Conservation (phyloP, 2,329 filamentous ascomycete species). For the Stagonosporopsis rhizophila region DNA sequence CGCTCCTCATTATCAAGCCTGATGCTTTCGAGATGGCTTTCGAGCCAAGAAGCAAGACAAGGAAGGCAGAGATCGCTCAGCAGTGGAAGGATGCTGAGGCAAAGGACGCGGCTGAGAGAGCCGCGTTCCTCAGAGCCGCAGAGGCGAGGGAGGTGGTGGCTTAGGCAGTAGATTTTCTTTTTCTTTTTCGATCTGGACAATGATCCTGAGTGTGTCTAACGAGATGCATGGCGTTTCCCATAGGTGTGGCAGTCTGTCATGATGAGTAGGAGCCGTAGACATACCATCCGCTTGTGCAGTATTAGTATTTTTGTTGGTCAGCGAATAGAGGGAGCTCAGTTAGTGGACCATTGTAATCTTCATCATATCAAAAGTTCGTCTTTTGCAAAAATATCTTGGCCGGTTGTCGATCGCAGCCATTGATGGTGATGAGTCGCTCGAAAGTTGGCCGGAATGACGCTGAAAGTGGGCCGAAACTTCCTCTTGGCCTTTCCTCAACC, state of each 20-base stretch:
- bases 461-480: background rate
- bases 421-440: background rate
- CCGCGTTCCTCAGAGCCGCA: constrained; percentile 42
- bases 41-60: constrained; percentile 56
- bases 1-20: constrained; percentile 65
- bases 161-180: background rate
- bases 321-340: background rate
- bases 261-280: background rate
- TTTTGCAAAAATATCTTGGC: background rate
- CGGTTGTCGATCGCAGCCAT: background rate
- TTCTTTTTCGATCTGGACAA: background rate
- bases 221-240: constrained; percentile 8
- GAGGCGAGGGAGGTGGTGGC: constrained; percentile 21
- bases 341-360: background rate
- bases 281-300: background rate
- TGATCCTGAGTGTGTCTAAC: background rate
- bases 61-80: constrained; percentile 41
- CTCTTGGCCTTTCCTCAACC: background rate
- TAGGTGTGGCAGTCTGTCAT: background rate
- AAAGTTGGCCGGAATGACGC: background rate
- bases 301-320: background rate
- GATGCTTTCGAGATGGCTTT: constrained; percentile 64
- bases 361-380: background rate
- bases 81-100: constrained; percentile 48
- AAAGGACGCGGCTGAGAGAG: constrained; percentile 46